Evolutionary conservation across 2,329 filamentous ascomycete genomes (phyloP).

Genomic region (Anthostomella pinea): DNA sequence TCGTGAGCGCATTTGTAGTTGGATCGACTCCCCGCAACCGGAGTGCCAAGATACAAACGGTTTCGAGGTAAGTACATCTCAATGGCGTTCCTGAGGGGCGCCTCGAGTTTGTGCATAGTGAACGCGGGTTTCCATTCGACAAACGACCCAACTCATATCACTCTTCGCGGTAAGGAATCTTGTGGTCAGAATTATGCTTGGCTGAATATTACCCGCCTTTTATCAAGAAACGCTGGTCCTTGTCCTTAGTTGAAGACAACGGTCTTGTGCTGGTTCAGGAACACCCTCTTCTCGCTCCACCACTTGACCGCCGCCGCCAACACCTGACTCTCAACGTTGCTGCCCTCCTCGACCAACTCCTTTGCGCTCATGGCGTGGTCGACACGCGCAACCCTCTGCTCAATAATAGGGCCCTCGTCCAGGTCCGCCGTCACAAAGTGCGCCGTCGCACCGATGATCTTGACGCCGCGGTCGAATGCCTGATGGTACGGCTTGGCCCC

Average conservation of each 20-base stretch:
- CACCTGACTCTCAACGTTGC: conserved; percentile 81
- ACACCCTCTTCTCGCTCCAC: conserved; percentile 74
- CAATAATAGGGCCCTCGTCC: conserved; percentile 85
- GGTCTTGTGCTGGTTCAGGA: conserved; percentile 77
- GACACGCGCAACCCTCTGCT: conserved; percentile 75
- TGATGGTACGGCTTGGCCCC: conserved; percentile 87
- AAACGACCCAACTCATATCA: too few relatives aligned
- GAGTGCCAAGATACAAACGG: too few relatives aligned
- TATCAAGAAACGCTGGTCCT: not conserved
- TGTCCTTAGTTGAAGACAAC: conserved; percentile 61
- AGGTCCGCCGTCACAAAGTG: conserved; percentile 84
- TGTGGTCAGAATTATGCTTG: too few relatives aligned
- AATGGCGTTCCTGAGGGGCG: too few relatives aligned
- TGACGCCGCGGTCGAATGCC: conserved; percentile 80
- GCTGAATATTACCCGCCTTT: too few relatives aligned
- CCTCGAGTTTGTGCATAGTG: too few relatives aligned
- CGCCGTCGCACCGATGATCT: conserved; percentile 83
- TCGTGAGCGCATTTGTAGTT: too few relatives aligned
- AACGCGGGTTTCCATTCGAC: too few relatives aligned
- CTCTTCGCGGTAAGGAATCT: too few relatives aligned
- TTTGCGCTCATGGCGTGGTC: conserved; percentile 75
- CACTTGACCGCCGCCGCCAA: conserved; percentile 79
- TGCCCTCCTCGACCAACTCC: conserved; percentile 74
- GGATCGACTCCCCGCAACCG: too few relatives aligned
- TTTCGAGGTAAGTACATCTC: too few relatives aligned